A percentile compares a stretch with the other conserved stretches of the same genome.
Evolutionary conservation across 371 early-diverging fungal genomes (phyloP).

Genomic region (Apophysomyces elegans): DNA sequence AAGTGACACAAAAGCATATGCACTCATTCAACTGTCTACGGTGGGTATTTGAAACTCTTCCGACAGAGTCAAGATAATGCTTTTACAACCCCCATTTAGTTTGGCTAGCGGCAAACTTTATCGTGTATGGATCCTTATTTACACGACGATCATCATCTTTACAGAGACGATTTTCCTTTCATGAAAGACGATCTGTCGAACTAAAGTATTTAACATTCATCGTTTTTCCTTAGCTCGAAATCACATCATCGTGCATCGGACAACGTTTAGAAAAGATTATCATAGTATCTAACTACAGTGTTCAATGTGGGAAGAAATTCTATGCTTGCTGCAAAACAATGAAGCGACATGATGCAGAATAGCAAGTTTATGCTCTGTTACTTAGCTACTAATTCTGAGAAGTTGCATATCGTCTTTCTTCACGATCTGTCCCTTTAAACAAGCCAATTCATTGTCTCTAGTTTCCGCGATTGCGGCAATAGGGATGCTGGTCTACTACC

Average conservation of each 20-base stretch:
- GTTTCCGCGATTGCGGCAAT: background rate
- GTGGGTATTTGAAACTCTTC: background rate
- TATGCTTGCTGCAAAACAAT: constrained; percentile 3
- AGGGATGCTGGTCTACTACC: background rate
- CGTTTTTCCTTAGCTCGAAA: background rate
- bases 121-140: background rate
- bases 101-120: background rate
- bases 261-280: background rate
- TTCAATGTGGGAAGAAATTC: background rate
- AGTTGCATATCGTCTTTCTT: background rate
- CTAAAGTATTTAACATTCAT: background rate
- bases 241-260: constrained; percentile 6
- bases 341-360: constrained; percentile 1
- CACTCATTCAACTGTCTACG: background rate
- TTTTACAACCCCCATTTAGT: background rate
- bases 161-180: too few relatives aligned
- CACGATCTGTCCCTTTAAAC: background rate
- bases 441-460: constrained; percentile 4
- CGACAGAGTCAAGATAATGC: background rate
- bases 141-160: background rate
- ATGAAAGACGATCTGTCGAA: too few relatives aligned
- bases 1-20: constrained; percentile 5
- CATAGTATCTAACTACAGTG: background rate
- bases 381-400: background rate
- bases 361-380: background rate